phyloP scores from a whole-genome alignment of 768 basidiomycete genomes.

The Leucocoprinus leucothites region DNA sequence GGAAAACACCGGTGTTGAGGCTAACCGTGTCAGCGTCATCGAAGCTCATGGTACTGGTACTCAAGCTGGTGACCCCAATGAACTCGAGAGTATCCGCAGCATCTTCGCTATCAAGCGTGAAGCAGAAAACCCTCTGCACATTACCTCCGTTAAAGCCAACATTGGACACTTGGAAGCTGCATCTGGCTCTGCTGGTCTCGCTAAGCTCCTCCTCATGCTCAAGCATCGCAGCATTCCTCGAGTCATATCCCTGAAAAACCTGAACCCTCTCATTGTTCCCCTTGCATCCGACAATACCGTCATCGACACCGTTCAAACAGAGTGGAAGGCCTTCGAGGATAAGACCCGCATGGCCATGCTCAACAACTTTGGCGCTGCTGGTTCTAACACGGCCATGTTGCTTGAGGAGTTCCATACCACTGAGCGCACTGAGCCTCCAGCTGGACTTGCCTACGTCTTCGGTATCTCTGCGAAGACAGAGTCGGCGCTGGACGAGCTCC shows the following conservation, averaged over 20 bases:
- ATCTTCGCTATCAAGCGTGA: constrained; percentile 44
- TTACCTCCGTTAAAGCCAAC: constrained; percentile 75
- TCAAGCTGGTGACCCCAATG: constrained; percentile 67
- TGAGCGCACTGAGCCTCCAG: not conserved
- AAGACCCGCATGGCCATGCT: constrained; percentile 52
- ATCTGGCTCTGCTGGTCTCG: constrained; percentile 69
- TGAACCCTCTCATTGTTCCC: constrained; percentile 55
- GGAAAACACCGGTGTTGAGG: constrained; percentile 39
- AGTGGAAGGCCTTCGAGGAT: constrained; percentile 39
- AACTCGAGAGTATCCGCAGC: constrained; percentile 59
- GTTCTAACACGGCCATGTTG: constrained; percentile 63
- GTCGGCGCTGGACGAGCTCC: constrained; percentile 43
- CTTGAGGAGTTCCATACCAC: constrained; percentile 44
- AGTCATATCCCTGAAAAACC: constrained; percentile 52
- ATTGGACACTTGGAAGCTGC: constrained; percentile 78
- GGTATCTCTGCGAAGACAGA: constrained; percentile 62
- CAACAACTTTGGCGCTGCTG: constrained; percentile 77
- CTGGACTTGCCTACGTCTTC: constrained; percentile 37
- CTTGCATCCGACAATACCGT: constrained; percentile 45
- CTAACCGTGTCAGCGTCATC: constrained; percentile 52
- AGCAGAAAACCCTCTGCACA: constrained; percentile 50
- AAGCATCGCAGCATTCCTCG: constrained; percentile 52
- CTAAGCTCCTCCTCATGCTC: constrained; percentile 72
- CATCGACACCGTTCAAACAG: constrained; percentile 38
- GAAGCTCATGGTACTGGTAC: constrained; percentile 81